Evolutionary conservation across 352 stramenopile genomes (phyloP), one percentile per base, ranked within the genome.

Genomic region (Phytophthora crassamura): DNA sequence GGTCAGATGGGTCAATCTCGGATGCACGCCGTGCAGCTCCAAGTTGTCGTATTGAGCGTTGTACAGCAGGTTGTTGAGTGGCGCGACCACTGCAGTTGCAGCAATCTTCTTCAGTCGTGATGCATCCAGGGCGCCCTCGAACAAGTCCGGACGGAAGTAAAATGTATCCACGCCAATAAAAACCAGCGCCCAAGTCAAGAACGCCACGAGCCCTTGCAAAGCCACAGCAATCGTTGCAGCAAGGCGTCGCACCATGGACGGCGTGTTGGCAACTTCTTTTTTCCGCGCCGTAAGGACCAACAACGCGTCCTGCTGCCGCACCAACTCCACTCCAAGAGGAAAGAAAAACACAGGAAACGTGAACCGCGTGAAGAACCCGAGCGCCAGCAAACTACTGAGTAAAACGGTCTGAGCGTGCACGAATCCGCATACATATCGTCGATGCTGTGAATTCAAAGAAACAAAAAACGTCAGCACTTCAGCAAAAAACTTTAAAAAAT

Each of bases 21-120:
- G 83, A 70, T 98, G 95, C 14, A 98, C 78, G 11, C 95, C 95
- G 64, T 98, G 94, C 18, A 95, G 69, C 33, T 89, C 76, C 33
- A 98, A 76, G 61, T 98, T 98, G 40, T 86, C 75, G 57, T 84
- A 73, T 62, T 97, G 83, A 10, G 90, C 77, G 72, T 98, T 98
- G 84, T 98, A 98, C 10, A 78, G 22, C 36, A 98, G 72, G 74
- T 97, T 97, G 74, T 98, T 98, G 25, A 78, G 50, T 15, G 86
- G 86, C 5, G 86, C 80, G n/a, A 94, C 53, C 28, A 92, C 79
- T 12, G 75, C 41, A 45, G 67, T 64, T 40, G 35, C 8, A 32
- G 40, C 50, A 39, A 74, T 51, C 20, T 62, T 56, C 18, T 64
- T 3, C 47, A 71, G 20, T 14, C 62, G 9, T n/a, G 30, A 48